phyloP scores from a whole-genome alignment of 768 basidiomycete species.

The Termitomyces sp. region DNA sequence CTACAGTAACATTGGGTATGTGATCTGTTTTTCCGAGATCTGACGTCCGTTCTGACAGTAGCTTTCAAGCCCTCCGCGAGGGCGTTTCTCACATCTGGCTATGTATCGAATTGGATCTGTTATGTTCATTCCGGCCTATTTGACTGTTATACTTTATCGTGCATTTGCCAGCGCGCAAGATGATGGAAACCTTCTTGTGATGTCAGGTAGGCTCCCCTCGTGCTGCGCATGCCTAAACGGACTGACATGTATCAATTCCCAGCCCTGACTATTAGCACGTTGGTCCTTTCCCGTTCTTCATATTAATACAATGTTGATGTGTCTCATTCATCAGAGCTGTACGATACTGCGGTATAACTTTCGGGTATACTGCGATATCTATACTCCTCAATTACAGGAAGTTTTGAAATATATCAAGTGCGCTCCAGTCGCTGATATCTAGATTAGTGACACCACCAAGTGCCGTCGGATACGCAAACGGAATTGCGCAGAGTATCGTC shows the following conservation, averaged over 20 bases:
- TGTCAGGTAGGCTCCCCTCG: slow-evolving; percentile 55
- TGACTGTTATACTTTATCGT: slow-evolving; percentile 71
- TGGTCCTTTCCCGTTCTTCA: slow-evolving; percentile 23
- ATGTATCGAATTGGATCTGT: slow-evolving; percentile 89
- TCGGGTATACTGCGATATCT: slow-evolving; percentile 86
- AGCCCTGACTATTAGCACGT: slow-evolving; percentile 83
- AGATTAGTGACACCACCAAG: slow-evolving; percentile 81
- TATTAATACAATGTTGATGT: not conserved
- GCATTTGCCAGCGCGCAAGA: slow-evolving; percentile 63
- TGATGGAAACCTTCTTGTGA: slow-evolving; percentile 73
- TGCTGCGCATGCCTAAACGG: slow-evolving; percentile 5
- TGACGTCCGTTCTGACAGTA: slow-evolving; percentile 2
- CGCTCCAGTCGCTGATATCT: slow-evolving; percentile 5
- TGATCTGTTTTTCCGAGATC: slow-evolving; percentile 1
- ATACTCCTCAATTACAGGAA: slow-evolving; percentile 83
- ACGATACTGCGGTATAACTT: slow-evolving; percentile 83
- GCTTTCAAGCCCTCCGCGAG: slow-evolving; percentile 63
- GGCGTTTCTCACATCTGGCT: slow-evolving; percentile 76
- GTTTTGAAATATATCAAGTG: slow-evolving; percentile 7
- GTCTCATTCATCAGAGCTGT: slow-evolving; percentile 50
- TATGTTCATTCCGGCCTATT: slow-evolving; percentile 87
- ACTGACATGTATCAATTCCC: slow-evolving; percentile 8
- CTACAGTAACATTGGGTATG: slow-evolving; percentile 60
- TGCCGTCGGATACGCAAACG: slow-evolving; percentile 89
- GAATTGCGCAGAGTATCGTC: slow-evolving; percentile 92